Evolutionary conservation across 192 early-diverging fungal species (phyloP), one percentile per base, ranked within the genome.

Genomic region (Entomortierella lignicola): DNA sequence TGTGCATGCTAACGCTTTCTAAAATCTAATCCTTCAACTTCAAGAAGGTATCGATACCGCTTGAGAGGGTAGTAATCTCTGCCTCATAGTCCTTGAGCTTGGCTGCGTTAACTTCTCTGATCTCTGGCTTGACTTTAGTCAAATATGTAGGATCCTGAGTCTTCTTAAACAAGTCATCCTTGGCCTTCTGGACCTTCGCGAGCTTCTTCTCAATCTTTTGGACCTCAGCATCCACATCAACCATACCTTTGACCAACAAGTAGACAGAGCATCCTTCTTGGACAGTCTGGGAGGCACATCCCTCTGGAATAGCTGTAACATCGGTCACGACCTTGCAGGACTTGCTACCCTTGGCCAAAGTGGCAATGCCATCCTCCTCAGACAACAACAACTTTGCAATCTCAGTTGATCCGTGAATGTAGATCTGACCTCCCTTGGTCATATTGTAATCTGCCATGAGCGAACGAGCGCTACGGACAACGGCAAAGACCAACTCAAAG

Each of bases 161-260:
- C 71, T 91, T 93, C 77, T 92, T 90, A 32, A 74, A 59, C 47
- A 91, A 83, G 17, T 80, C 84, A 23, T 87, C 86, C 62, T 86
- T 77, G n/a, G 86, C 72, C 71, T 92, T 88, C 51, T 66, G 73
- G 15, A 83, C 83, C 85, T 94, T 96, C 56, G 77, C 83, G 41
- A 92, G 61, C 82, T 95, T 94, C 70, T 88, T 86, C 63, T 93
- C 87, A 53, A 96, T 82, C 80, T 96, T 95, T 55, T 72, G 69
- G 48, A 98, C 84, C 82, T 98, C 96, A 44, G 89, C 88, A 67
- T 92, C 92, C 69, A 98, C 89, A 71, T 96, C 90, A 30, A 96
- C 91, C 62, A 72, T 69, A 25, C 83, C 80, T 72, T 91, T 88
- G 27, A 96, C 93, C 72, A 98, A 87, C 55, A 98, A 70, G 63